Percentiles rank a stretch among this genome's conserved stretches.
These are phyloP conservation scores for Salvia splendens DNA, from an alignment of 257 asterid species.

Conservation along the genomic window DNA sequence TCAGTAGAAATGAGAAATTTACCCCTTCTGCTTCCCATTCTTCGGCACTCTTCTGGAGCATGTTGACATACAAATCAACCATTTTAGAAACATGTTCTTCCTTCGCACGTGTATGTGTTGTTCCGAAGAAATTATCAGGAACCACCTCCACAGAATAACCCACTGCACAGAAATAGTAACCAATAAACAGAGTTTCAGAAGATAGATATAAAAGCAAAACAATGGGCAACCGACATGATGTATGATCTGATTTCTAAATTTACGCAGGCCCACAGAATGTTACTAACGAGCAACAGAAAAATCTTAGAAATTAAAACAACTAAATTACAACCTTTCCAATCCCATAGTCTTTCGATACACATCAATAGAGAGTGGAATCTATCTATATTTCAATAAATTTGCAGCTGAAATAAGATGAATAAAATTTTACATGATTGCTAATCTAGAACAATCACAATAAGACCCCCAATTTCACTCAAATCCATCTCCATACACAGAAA, in stretches of 20 bases:
- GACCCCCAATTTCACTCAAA: neutral
- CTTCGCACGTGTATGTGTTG: conserved; percentile 56
- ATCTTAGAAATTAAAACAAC: neutral
- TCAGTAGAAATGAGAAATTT: conserved; percentile 19
- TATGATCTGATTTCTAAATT: no score
- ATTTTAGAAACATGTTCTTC: conserved; percentile 62
- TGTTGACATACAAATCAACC: conserved; percentile 49
- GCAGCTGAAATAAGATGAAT: neutral
- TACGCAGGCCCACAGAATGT: neutral
- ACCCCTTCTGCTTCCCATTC: conserved; percentile 67
- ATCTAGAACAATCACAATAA: neutral
- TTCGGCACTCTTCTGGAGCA: conserved; percentile 64
- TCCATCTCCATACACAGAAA: neutral
- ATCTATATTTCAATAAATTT: neutral
- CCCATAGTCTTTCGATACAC: neutral
- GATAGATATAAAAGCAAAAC: neutral
- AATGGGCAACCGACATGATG: neutral
- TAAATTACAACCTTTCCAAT: neutral
- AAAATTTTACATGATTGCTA: neutral
- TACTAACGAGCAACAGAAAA: neutral
- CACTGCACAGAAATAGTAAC: conserved; percentile 41
- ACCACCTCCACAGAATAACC: conserved; percentile 65
- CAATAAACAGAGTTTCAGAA: neutral
- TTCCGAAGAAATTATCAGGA: conserved; percentile 53
- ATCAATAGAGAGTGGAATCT: neutral